phyloP scores from a whole-genome alignment of 1,139 yeast genomes.

The Candida dubliniensis region DNA sequence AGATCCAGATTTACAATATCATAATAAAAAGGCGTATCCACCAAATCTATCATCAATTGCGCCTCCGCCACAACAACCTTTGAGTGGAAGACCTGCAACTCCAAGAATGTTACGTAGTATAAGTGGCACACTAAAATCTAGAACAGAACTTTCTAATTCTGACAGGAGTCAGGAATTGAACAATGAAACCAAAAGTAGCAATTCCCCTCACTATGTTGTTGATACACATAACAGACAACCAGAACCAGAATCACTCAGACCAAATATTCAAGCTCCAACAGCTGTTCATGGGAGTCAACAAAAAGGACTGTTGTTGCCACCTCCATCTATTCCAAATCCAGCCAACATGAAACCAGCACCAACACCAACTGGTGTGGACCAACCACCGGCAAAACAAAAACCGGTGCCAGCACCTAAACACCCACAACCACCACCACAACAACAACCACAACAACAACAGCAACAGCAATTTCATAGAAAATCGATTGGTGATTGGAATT shows the following conservation, averaged over 20 bases:
- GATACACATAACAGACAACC: constrained; percentile 23
- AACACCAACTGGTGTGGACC: constrained; percentile 13
- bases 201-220: constrained; percentile 20
- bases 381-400: constrained; percentile 2
- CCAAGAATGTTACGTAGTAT: constrained; percentile 74
- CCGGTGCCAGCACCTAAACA: constrained; percentile 5
- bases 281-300: constrained; percentile 5
- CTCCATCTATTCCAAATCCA: constrained; percentile 25
- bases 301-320: constrained; percentile 23
- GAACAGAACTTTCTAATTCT: constrained; percentile 9
- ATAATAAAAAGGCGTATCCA: constrained; percentile 6
- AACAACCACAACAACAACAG: constrained; percentile 15
- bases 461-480: constrained; percentile 72
- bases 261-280: constrained; percentile 8
- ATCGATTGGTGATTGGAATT: constrained; percentile 96
- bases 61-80: constrained; percentile 3
- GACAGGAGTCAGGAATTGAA: background rate
- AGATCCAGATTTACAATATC: constrained; percentile 7
- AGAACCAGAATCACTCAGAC: constrained; percentile 16
- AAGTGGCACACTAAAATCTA: constrained; percentile 33
- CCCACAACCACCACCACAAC: constrained; percentile 9
- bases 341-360: constrained; percentile 14
- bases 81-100: constrained; percentile 56
- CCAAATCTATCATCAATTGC: constrained; percentile 2
- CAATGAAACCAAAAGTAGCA: constrained; percentile 4